These are phyloP conservation scores for Metschnikowia continentalis DNA, from an alignment of 805 yeast genomes.

Conservation along the genomic window DNA sequence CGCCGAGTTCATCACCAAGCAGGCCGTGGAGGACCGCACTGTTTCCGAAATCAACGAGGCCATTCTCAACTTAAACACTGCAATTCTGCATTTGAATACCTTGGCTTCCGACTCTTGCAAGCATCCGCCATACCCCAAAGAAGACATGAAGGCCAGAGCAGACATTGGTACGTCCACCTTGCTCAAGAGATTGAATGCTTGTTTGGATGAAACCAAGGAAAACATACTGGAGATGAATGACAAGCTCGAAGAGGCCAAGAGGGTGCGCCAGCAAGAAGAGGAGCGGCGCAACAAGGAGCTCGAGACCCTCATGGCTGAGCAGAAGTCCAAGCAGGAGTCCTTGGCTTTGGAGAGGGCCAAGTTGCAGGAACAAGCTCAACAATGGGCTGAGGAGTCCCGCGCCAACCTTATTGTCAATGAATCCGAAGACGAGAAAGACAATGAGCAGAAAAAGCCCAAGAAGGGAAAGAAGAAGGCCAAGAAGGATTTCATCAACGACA, in stretches of 20 bases:
- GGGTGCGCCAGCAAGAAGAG: constrained; percentile 55
- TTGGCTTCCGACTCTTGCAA: constrained; percentile 49
- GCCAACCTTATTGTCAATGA: constrained; percentile 34
- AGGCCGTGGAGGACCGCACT: constrained; percentile 53
- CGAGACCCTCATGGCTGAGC: constrained; percentile 39
- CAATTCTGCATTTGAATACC: constrained; percentile 54
- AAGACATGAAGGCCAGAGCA: constrained; percentile 83
- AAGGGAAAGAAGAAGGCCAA: constrained; percentile 25
- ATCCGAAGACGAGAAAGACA: constrained; percentile 31
- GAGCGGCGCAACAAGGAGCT: constrained; percentile 32
- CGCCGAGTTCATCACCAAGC: constrained; percentile 74
- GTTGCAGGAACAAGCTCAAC: constrained; percentile 49
- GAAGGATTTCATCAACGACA: constrained; percentile 32
- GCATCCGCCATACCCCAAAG: constrained; percentile 72
- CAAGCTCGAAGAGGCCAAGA: constrained; percentile 72
- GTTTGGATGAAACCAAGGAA: constrained; percentile 66
- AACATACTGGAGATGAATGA: constrained; percentile 54
- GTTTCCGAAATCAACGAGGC: constrained; percentile 58
- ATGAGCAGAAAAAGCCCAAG: constrained; percentile 15
- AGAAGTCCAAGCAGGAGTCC: constrained; percentile 44
- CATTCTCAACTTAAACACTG: constrained; percentile 54
- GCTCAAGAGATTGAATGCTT: constrained; percentile 63
- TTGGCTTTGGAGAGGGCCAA: constrained; percentile 43
- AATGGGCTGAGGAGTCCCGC: constrained; percentile 45
- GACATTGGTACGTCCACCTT: constrained; percentile 76